Conservation (phyloP, 805 yeast species). For the Pichia californica region DNA sequence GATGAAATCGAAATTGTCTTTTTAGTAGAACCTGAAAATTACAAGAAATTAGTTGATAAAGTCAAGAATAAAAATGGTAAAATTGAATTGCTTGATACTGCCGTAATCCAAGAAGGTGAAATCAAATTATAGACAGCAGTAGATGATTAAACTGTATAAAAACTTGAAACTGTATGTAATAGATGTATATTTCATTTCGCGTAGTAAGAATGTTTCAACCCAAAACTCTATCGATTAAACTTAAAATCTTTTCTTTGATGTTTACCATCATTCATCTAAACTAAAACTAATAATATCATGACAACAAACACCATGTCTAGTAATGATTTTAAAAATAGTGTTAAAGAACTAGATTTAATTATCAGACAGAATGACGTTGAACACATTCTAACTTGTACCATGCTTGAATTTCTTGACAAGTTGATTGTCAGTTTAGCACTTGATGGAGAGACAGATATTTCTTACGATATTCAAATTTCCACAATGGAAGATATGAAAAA, state of each 20-base stretch:
- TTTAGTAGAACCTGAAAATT: conserved; percentile 20
- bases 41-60: conserved; percentile 33
- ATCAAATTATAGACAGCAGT: conserved; percentile 1
- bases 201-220: background rate
- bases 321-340: conserved; percentile 8
- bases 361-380: conserved; percentile 6
- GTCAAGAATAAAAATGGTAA: conserved; percentile 37
- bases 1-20: conserved; percentile 14
- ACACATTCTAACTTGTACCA: conserved; percentile 18
- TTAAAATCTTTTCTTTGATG: no score
- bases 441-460: conserved; percentile 42
- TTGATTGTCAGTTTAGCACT: conserved; percentile 34
- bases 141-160: background rate
- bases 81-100: conserved; percentile 36
- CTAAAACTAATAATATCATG: no score
- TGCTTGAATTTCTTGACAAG: conserved; percentile 33
- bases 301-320: background rate
- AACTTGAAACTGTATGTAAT: no score
- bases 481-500: conserved; percentile 13
- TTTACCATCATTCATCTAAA: no score
- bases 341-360: conserved; percentile 10
- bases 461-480: conserved; percentile 37
- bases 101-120: conserved; percentile 22
- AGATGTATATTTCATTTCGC: no score
- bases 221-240: no score